Evolutionary conservation across 2,329 filamentous ascomycete genomes (phyloP).

Genomic region (Botryosphaeria agaves): DNA sequence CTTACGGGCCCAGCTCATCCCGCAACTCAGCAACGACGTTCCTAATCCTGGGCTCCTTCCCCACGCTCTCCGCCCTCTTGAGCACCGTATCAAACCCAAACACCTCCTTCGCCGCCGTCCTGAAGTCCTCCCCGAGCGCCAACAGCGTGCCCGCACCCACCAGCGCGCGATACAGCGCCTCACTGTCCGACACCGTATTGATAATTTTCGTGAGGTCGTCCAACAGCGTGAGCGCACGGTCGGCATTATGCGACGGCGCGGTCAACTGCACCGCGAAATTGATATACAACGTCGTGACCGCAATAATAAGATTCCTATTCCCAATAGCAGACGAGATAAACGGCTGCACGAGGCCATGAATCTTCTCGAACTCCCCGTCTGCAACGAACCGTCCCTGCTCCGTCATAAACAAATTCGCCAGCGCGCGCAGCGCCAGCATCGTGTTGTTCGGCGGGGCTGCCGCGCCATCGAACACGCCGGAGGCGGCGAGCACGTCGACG

Average conservation of each 20-base stretch:
- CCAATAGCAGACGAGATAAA: conserved; percentile 34
- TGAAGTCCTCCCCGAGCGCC: conserved; percentile 41
- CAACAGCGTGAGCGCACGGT: conserved; percentile 36
- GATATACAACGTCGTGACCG: conserved; percentile 64
- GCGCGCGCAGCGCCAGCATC: conserved; percentile 69
- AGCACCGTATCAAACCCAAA: conserved; percentile 33
- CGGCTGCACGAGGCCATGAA: conserved; percentile 45
- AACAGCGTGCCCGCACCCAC: conserved; percentile 71
- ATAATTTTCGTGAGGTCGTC: conserved; percentile 47
- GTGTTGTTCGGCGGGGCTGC: conserved; percentile 54
- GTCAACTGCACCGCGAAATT: conserved; percentile 67
- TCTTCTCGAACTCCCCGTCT: conserved; percentile 38
- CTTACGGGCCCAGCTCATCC: conserved; percentile 18
- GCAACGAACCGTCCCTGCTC: conserved; percentile 46
- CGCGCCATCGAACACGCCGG: conserved; percentile 37
- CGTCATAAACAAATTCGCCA: conserved; percentile 73
- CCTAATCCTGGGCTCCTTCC: conserved; percentile 43
- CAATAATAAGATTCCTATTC: conserved; percentile 54
- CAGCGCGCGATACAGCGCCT: conserved; percentile 67
- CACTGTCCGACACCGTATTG: conserved; percentile 51
- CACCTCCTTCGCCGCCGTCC: conserved; percentile 38
- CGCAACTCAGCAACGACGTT: conserved; percentile 42
- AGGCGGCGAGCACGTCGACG: conserved; percentile 40
- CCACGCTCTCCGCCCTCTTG: conserved; percentile 29
- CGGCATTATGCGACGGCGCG: conserved; percentile 27